Base-by-base conservation (phyloP, 2,329 filamentous ascomycete species). In the Alternaria sp. region DNA sequence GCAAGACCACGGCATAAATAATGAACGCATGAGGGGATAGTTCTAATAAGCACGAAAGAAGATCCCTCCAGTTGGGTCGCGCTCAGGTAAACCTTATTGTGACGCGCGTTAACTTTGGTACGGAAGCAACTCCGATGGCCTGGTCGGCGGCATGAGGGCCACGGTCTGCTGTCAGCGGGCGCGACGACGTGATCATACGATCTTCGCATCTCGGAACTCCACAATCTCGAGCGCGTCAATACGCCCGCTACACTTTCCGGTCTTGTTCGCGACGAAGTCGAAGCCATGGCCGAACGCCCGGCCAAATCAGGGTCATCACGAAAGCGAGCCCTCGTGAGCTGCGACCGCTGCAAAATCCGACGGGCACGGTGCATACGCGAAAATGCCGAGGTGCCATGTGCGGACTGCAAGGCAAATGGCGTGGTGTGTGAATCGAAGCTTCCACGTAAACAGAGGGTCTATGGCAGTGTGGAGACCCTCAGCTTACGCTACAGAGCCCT, bases 401-500 rank as follows among this genome's bases (percentile, higher is more conserved):
- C 81, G 46, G 77, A 78, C 58, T 84, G 82, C 64, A 67, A 77
- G 53, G 72, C 80, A 51, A 77, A 75, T 23, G 79, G 78, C 9
- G 79, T 81, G 25, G 69, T 72, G 33, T 84, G 82, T 68, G 79
- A 83, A 65, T 82, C 78, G 8, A 83, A 81, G 11, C 71, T 83
- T 37, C 82, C 82, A 6, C 78, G 82, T 23, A 83, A 83, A 65
- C 81, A 82, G 43, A 72, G 82, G 33, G 81, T 83, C 11, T 83
- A 84, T 58, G 82, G 82, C 15, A 83, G 82, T 61, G 79, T 83
- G 7, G 82, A 84, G 63, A 82, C 81, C n/a, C 71, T 83, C 46
- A 82, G 81, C 51, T 71, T 80, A 28, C 75, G 82, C 26, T 84
- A 82, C 63, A 74, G 82, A 46, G 80, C 82, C 3, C 74, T 83